Evolutionary conservation across 129 eudicot genomes (phyloP).

Genomic region (Lactuca sativa): DNA sequence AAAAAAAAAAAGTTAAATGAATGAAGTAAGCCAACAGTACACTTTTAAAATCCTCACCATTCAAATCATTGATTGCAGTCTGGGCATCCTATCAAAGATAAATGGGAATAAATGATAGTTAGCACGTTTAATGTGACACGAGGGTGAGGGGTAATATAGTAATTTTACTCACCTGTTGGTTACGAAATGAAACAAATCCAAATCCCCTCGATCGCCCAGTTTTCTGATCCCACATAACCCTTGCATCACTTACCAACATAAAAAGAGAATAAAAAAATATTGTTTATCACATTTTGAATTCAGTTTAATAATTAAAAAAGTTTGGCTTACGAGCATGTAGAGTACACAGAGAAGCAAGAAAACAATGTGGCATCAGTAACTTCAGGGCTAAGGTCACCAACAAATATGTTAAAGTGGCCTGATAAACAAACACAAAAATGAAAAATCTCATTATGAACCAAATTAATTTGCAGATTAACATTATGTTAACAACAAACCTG

Average conservation of each 20-base stretch:
- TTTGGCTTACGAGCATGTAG: constrained; percentile 88
- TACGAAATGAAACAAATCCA: constrained; percentile 96
- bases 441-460: background rate
- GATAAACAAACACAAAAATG: constrained; percentile 15
- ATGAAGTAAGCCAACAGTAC: background rate
- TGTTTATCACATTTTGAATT: background rate
- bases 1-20: background rate
- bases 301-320: background rate
- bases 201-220: constrained; percentile 98
- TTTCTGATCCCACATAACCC: constrained; percentile 99
- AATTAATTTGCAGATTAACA: background rate
- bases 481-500: constrained; percentile 44
- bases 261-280: background rate
- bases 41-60: constrained; percentile 22
- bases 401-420: constrained; percentile 95
- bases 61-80: constrained; percentile 38
- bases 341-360: constrained; percentile 83
- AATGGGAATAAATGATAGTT: constrained; percentile 6
- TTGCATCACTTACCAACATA: constrained; percentile 68
- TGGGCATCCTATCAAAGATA: constrained; percentile 37
- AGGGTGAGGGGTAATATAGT: background rate
- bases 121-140: background rate
- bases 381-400: constrained; percentile 98
- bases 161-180: constrained; percentile 69
- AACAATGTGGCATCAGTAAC: constrained; percentile 91